Evolutionary conservation across 208 protist species (phyloP), one percentile per base, ranked within the genome.

Genomic region (Leishmania braziliensis): DNA sequence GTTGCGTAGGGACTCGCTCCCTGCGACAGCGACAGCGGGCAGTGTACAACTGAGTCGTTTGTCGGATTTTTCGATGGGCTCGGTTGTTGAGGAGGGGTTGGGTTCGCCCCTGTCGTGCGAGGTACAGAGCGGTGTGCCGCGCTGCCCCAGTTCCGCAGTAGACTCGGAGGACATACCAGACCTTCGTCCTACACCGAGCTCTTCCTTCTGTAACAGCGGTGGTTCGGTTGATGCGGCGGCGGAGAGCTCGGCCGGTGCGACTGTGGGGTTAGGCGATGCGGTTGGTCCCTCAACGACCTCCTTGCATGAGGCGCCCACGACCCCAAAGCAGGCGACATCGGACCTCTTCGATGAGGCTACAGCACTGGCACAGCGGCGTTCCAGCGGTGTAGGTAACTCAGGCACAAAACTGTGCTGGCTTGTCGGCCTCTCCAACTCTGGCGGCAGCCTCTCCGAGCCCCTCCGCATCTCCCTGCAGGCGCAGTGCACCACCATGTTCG

Each of bases 401-500:
- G 74, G 82, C 54, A 80, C 78, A 26, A 75, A 74, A 16, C 50
- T 81, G 2, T 86, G 77, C 65, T 86, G 82, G 82, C 62, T 86
- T 43, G 80, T 63, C n/a, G 82, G 82, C 23, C 63, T 82, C 46
- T 5, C 26, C 14, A 51, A 5, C 29, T 26, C 73, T 12, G 78
- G 71, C 18, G 75, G 56, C 1, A 5, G 43, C 8, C 73, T 86
- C 1, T 70, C 78, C 14, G 73, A 62, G 62, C 82, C 82, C 56
- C 56, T 81, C 33, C 77, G 82, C 5, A 77, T 86, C 46, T 56
- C 66, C n/a, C 68, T 96, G n/a, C 71, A 56, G 8, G 46, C 81
- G 54, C 54, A 81, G 26, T 78, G 81, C 36, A 80, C 80, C 66
- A 84, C 87, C 1, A 75, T 98, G 68, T 80, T 86, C 10, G 71